These are phyloP conservation scores for Cryptococcus floricola DNA, from an alignment of 1,284 basidiomycete genomes.

Conservation along the genomic window DNA sequence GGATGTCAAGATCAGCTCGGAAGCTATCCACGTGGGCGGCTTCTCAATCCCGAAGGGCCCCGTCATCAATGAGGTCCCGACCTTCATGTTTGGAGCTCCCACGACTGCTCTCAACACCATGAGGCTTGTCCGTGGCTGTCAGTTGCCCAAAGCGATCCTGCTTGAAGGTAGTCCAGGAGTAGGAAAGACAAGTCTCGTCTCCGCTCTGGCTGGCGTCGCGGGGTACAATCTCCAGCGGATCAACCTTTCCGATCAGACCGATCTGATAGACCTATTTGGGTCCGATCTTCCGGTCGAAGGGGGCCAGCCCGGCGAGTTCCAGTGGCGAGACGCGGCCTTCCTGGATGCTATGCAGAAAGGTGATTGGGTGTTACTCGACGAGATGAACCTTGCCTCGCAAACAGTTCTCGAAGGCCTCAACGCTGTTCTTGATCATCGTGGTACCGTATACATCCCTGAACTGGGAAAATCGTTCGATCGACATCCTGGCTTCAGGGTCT, in stretches of 20 bases:
- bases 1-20: conserved; percentile 20
- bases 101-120: conserved; percentile 86
- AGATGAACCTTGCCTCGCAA: conserved; percentile 97
- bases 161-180: conserved; percentile 98
- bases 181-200: conserved; percentile 94
- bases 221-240: conserved; percentile 86
- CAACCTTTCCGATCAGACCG: conserved; percentile 98
- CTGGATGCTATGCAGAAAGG: conserved; percentile 87
- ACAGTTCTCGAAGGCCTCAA: conserved; percentile 96
- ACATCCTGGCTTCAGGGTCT: conserved; percentile 90
- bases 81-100: conserved; percentile 81
- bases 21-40: conserved; percentile 62
- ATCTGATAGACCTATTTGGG: conserved; percentile 93
- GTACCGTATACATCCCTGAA: conserved; percentile 92
- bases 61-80: conserved; percentile 29
- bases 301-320: conserved; percentile 85
- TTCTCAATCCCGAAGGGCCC: conserved; percentile 70
- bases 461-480: conserved; percentile 82
- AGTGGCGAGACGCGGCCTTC: conserved; percentile 97
- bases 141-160: conserved; percentile 85
- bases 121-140: conserved; percentile 84
- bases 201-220: conserved; percentile 76
- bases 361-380: conserved; percentile 94
- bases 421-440: conserved; percentile 93
- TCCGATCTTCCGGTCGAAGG: conserved; percentile 95